A percentile compares a stretch with the other conserved stretches of the same genome.
These are phyloP conservation scores for Malassezia equina DNA, from an alignment of 1,284 basidiomycete genomes.

Conservation along the genomic window DNA sequence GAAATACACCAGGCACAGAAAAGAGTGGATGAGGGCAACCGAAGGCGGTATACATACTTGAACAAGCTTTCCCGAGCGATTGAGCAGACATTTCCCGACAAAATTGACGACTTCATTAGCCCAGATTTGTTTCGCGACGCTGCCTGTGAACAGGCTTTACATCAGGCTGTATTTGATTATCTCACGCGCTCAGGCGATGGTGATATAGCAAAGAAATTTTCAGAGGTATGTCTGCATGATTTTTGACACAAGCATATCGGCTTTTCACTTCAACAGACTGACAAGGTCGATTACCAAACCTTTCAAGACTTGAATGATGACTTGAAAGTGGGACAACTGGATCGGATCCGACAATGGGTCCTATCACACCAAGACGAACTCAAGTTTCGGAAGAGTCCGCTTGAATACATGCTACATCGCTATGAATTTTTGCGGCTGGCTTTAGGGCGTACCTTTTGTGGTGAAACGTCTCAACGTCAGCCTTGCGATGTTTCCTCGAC, in stretches of 20 bases:
- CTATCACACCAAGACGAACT: conserved; percentile 22
- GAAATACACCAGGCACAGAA: conserved; percentile 24
- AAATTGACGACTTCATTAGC: conserved; percentile 29
- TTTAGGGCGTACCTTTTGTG: conserved; percentile 3
- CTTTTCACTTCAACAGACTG: conserved; percentile 8
- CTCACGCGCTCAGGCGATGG: conserved; percentile 34
- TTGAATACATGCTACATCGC: conserved; percentile 38
- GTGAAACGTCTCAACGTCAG: neutral
- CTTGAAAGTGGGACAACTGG: conserved; percentile 23
- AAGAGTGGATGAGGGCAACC: conserved; percentile 30
- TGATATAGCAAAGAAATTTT: conserved; percentile 25
- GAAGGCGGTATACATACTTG: conserved; percentile 32
- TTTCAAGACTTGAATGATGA: conserved; percentile 19
- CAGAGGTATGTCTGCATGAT: neutral
- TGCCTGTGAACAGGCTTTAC: conserved; percentile 25
- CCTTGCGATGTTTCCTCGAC: neutral
- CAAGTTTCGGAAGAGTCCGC: conserved; percentile 18
- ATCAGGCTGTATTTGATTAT: conserved; percentile 30
- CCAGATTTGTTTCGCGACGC: conserved; percentile 26
- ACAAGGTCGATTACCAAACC: conserved; percentile 12
- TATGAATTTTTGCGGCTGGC: conserved; percentile 35
- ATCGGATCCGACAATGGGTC: conserved; percentile 35
- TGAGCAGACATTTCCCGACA: conserved; percentile 34
- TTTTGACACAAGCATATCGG: conserved; percentile 13
- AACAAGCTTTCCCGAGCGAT: conserved; percentile 32